Evolutionary conservation across 2,329 filamentous ascomycete species (phyloP), one percentile per base, ranked within the genome.

Genomic region (Exophiala spinifera): DNA sequence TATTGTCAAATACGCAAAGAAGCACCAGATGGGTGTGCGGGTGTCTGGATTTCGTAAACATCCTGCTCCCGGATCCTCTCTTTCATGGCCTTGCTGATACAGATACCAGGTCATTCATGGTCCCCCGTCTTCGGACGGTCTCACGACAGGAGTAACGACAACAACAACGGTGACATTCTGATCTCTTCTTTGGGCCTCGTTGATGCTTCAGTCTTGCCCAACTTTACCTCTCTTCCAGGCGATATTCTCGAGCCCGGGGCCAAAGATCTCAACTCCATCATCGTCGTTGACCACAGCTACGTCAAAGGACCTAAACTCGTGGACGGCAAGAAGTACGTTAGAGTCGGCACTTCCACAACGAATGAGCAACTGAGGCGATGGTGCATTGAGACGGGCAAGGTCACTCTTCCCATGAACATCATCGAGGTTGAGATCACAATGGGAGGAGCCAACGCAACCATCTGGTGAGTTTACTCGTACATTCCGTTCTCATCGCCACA

Each of bases 401-500:
- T 72, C 68, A 68, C 72, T 0, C 61, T 77, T 17, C 74, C 76
- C 1, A 64, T 75, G 15, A 75, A 79, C 60, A 72, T 76, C 19
- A 74, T 77, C 55, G 69, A 77, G 53, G 75, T 76, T 4, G 76
- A 78, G 57, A 74, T 78, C 42, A 79, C 76, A 0, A 66, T 75
- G 42, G 75, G 75, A 7, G 76, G 76, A 2, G 70, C 72, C 5
- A 78, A 77, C 48, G 73, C 45, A 13, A 57, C 57, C 5, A 60
- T 60, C 17, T 60, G 57, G 57, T 60, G 46, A 20, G 51, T 42
- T 17, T 14, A n/a, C 4, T n/a, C 39, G 10, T 19, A 52, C 33
- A 31, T 31, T 31, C n/a, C 28, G 25, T 31, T 39, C 3, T 31
- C 19, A 15, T 7, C 15, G 10, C 8, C 19, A 15, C n/a, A 44